Base-by-base conservation (phyloP, 345 rosid species). In the Citrus sp. region DNA sequence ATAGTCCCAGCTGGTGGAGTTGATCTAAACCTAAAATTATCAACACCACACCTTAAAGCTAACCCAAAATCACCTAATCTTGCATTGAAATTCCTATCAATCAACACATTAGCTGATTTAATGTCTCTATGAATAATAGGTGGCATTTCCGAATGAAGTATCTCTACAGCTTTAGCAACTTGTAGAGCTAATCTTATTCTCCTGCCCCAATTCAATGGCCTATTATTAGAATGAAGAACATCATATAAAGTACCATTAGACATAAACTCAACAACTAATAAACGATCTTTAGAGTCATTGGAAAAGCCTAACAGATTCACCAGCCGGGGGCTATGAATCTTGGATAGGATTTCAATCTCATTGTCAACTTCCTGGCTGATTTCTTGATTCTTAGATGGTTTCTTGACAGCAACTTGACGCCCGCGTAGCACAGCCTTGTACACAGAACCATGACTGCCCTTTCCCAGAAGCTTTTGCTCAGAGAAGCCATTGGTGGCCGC, bases 1-100 rank as follows among this genome's bases (percentile, higher is more conserved):
- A 96, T 92, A 2, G 99, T 96, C 25, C 99, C 99, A 1, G 99
- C 99, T 0, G 99, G 99, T 0, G 99, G 99, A 19, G 98, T 96
- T 30, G 99, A 92, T 82, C 87, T 90, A 74, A 94, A 87, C 74
- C 85, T 89, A 51, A 85, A 94, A 80, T 94, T 97, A 75, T 90
- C 91, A 34, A 73, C 90, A 69, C 92, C 94, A 77, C 97, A 94
- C 81, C 97, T 89, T 28, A 96, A 81, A 19, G 99, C 98, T 55
- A 96, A 83, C 21, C 99, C 99, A 77, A 96, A 96, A 85, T 96
- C 99, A 10, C 98, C 99, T 78, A 96, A 80, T 78, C 95, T 91
- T 0, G 99, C 99, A 82, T 94, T 90, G 74, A 87, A 91, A 77
- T 84, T 92, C 85, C 93, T 88, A 78, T 96, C 99, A 78, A 96